phyloP scores from a whole-genome alignment of 1,284 basidiomycete genomes.

The Thecaphora frezii region DNA sequence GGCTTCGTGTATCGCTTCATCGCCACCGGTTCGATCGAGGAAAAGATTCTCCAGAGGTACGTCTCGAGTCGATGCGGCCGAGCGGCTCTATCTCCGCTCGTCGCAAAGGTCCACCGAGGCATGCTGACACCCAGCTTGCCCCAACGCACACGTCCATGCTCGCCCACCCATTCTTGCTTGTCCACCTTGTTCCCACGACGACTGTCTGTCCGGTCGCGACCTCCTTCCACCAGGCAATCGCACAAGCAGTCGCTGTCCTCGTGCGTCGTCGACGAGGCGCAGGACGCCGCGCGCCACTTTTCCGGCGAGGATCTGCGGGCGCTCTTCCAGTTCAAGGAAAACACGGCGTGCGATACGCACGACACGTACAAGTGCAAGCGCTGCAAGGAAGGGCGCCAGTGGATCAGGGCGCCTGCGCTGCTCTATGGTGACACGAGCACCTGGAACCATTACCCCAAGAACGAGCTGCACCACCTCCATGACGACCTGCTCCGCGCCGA shows the following conservation, averaged over 20 bases:
- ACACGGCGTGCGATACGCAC: slow-evolving; percentile 88
- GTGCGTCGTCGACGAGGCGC: slow-evolving; percentile 94
- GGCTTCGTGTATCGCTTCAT: slow-evolving; percentile 98
- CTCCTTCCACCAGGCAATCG: slow-evolving; percentile 65
- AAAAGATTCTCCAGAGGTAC: slow-evolving; percentile 89
- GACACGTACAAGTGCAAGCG: slow-evolving; percentile 80
- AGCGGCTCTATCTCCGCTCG: no score
- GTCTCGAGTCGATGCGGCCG: not conserved
- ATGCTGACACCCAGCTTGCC: no score
- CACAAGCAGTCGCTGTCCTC: slow-evolving; percentile 95
- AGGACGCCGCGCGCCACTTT: slow-evolving; percentile 93
- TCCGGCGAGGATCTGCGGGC: slow-evolving; percentile 85
- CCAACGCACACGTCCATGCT: no score
- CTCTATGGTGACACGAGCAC: slow-evolving; percentile 96
- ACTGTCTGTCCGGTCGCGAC: not conserved
- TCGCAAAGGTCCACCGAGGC: no score
- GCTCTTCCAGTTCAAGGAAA: slow-evolving; percentile 86
- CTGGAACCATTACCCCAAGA: slow-evolving; percentile 97
- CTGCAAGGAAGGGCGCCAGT: slow-evolving; percentile 83
- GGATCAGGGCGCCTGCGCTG: slow-evolving; percentile 78
- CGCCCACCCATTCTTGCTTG: no score
- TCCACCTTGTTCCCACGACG: no score
- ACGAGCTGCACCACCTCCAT: slow-evolving; percentile 84
- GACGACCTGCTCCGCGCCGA: slow-evolving; percentile 94
- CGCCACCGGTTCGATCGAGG: slow-evolving; percentile 95